These are phyloP conservation scores for Eimeria praecox DNA, from an alignment of 169 alveolate species.

Conservation along the genomic window DNA sequence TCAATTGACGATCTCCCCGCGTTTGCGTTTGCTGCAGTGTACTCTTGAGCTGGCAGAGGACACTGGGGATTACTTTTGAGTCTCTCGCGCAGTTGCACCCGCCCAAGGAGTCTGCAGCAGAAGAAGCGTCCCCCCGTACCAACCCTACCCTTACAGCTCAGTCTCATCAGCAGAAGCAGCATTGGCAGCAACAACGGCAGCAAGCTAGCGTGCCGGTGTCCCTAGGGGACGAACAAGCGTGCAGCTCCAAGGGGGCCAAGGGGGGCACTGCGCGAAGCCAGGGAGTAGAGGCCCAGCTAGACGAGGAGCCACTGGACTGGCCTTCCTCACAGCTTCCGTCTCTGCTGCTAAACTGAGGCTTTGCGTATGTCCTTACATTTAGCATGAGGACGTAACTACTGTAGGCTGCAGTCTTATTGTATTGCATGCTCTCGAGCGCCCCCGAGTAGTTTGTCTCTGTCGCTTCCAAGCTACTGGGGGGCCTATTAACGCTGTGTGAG, in stretches of 20 bases:
- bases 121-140: neutral
- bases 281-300: slow-evolving; percentile 11
- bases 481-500: too few relatives aligned
- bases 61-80: slow-evolving; percentile 51
- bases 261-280: neutral
- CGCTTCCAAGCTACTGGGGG: too few relatives aligned
- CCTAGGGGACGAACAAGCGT: neutral
- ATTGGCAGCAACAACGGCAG: neutral
- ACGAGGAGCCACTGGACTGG: neutral
- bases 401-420: neutral
- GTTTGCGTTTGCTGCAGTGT: neutral
- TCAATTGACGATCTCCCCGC: too few relatives aligned
- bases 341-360: slow-evolving; percentile 10
- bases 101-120: neutral
- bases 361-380: neutral
- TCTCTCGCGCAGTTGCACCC: neutral
- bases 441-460: neutral
- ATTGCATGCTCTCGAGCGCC: neutral
- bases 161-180: neutral
- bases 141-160: neutral
- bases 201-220: neutral
- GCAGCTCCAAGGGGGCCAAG: neutral
- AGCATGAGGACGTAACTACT: neutral
- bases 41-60: slow-evolving; percentile 24
- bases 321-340: neutral